These are phyloP conservation scores for Nakataea oryzae DNA, from an alignment of 2,329 filamentous ascomycete species.

Conservation along the genomic window DNA sequence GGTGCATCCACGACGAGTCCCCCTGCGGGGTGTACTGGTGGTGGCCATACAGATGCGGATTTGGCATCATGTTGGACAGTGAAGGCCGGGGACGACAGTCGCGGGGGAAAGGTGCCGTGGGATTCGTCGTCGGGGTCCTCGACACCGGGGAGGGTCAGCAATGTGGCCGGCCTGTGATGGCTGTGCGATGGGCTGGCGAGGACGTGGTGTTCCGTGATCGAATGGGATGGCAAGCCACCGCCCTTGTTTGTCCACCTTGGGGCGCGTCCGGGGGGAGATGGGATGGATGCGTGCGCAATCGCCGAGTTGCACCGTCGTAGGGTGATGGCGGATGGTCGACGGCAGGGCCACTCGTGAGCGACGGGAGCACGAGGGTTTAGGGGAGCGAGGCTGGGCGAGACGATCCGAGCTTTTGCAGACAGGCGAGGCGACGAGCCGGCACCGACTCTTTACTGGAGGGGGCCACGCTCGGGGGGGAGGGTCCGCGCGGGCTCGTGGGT, in stretches of 20 bases:
- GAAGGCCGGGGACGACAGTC: not conserved
- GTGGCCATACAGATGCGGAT: constrained; percentile 56
- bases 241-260: not conserved
- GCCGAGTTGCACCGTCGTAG: not conserved
- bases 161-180: not conserved
- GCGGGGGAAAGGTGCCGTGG: not conserved
- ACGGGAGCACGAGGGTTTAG: no score
- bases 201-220: not conserved
- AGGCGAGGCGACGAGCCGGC: not conserved
- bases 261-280: not conserved
- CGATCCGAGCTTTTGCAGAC: not conserved
- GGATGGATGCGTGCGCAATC: not conserved
- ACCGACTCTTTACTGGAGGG: not conserved
- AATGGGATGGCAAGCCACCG: not conserved
- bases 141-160: not conserved
- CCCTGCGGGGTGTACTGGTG: constrained; percentile 53
- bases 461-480: no score
- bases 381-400: not conserved
- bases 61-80: constrained; percentile 46
- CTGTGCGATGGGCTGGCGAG: not conserved
- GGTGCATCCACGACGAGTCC: constrained; percentile 58
- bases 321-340: not conserved
- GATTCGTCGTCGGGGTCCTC: not conserved
- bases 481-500: not conserved
- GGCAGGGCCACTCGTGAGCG: not conserved